Conservation (phyloP, 23 red algal genomes). For the Porphyridium purpureum region DNA sequence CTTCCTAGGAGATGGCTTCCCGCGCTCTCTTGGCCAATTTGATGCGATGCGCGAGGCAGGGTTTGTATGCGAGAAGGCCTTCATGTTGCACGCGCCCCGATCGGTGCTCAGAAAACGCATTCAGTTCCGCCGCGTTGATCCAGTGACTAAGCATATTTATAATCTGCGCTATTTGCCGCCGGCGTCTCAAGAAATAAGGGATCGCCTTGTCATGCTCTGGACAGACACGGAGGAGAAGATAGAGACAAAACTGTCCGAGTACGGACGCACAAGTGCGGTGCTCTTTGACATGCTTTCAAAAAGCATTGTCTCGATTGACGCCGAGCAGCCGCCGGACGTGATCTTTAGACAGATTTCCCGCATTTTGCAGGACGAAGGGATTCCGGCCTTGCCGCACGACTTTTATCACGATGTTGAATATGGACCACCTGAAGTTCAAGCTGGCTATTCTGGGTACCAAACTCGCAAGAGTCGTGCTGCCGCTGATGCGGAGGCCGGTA, state of each 20-base stretch:
- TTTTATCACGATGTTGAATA: too few relatives aligned
- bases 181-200: conserved; percentile 33
- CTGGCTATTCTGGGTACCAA: too few relatives aligned
- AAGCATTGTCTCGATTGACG: conserved; percentile 19
- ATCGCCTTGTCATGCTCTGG: conserved; percentile 38
- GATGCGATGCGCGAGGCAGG: conserved; percentile 39
- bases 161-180: conserved; percentile 42
- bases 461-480: too few relatives aligned
- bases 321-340: conserved; percentile 26
- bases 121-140: conserved; percentile 62
- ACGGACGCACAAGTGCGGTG: conserved; percentile 21
- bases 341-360: conserved; percentile 14
- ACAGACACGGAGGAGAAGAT: conserved; percentile 27
- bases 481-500: too few relatives aligned
- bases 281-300: conserved; percentile 18
- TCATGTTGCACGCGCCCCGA: conserved; percentile 53
- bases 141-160: conserved; percentile 69
- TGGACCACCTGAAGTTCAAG: too few relatives aligned
- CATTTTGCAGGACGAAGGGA: conserved; percentile 10
- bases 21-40: conserved; percentile 31
- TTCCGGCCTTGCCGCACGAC: too few relatives aligned
- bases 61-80: conserved; percentile 13
- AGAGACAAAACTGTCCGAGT: conserved; percentile 18
- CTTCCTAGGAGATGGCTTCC: conserved; percentile 78
- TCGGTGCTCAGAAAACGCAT: conserved; percentile 44